Evolutionary conservation across 345 rosid genomes (phyloP), one percentile per base, ranked within the genome.

Genomic region (Populus davidiana): DNA sequence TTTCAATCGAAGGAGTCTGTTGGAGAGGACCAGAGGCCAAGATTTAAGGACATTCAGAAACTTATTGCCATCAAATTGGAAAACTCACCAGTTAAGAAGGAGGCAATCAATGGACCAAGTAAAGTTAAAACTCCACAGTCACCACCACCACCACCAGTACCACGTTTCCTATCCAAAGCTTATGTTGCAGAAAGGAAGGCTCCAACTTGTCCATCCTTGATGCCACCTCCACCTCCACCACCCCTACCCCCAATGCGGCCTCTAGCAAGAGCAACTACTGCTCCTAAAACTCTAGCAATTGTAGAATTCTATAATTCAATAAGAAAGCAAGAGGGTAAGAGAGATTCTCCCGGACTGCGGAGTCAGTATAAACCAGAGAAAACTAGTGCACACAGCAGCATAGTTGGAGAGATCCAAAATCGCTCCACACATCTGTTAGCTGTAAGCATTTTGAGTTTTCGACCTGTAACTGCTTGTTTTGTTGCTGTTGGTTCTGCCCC

Each of bases 341-440:
- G 79, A 49, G 81, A 86, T 4, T 78, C 68, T 74, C 71, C 85
- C 1, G 67, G 70, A 36, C 62, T 76, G 0, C 85, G 85, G 77
- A 85, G 74, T 83, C 75, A 73, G 38, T 85, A 81, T 39, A 86
- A 79, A 76, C 81, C 86, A 33, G 81, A 81, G 0, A 83, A 75
- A 49, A 78, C 49, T 43, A 90, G 86, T 80, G 91, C 83, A 38
- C 98, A 92, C 71, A 90, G 78, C 69, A 91, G 95, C 84, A 90
- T 93, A 64, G 95, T 94, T 56, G 97, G 93, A 67, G 98, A 94
- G 87, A 91, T 93, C 80, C 97, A 90, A 80, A 93, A 94, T 79
- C 95, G 98, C 62, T 94, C 98, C 0, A 87, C 95, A 0, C 92
- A 91, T 75, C 91, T 93, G 16, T 82, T 91, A 71, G 98, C 98